Conservation (phyloP, 306 rosid genomes). For the Datisca glomerata region DNA sequence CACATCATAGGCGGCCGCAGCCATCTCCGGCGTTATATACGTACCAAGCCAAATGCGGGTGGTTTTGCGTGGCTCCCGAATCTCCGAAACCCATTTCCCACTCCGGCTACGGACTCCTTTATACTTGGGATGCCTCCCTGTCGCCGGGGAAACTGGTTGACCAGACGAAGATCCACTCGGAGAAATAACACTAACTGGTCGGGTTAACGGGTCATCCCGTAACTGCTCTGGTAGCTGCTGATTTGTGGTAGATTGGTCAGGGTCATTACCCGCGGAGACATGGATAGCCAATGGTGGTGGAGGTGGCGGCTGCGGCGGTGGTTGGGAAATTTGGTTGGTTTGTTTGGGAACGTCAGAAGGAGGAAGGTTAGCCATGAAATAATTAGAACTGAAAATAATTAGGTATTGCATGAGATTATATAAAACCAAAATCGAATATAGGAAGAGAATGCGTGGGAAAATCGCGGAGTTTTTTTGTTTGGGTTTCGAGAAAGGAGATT, state of each 20-base stretch:
- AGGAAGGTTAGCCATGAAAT: not conserved
- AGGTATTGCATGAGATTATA: too few species aligned
- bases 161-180: constrained; percentile 1
- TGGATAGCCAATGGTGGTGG: not conserved
- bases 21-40: constrained; percentile 62
- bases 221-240: too few species aligned
- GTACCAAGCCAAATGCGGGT: constrained; percentile 87
- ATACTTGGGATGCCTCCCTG: constrained; percentile 22
- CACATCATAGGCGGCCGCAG: constrained; percentile 76
- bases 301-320: not conserved
- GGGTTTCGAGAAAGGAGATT: too few species aligned
- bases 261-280: not conserved
- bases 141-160: constrained; percentile 5
- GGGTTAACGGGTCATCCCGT: not conserved
- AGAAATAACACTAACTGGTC: not conserved
- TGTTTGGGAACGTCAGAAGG: not conserved
- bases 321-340: not conserved
- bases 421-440: not conserved
- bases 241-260: too few species aligned
- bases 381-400: not conserved
- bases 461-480: constrained; percentile 19
- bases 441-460: constrained; percentile 46
- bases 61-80: constrained; percentile 77
- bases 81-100: constrained; percentile 90
- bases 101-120: constrained; percentile 58